Evolutionary conservation across 495 filamentous ascomycete species (phyloP).

Genomic region (Trypethelium eluteriae): DNA sequence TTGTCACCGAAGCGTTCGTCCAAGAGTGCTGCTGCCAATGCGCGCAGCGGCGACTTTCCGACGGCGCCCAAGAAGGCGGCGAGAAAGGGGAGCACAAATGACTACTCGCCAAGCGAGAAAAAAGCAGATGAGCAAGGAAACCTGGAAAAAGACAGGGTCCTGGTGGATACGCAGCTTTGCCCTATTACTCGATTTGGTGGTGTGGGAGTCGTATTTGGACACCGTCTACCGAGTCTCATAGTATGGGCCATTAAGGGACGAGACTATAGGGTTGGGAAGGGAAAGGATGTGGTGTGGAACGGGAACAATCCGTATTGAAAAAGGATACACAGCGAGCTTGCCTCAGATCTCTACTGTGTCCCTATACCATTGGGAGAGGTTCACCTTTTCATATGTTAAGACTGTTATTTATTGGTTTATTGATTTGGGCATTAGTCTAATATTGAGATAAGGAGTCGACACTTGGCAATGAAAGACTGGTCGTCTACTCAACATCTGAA

Average conservation of each 20-base stretch:
- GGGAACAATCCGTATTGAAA: conserved; percentile 23
- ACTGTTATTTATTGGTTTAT: too few species aligned
- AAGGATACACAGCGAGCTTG: too few species aligned
- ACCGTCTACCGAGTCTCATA: conserved; percentile 21
- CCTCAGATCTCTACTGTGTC: too few species aligned
- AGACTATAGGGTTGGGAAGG: conserved; percentile 22
- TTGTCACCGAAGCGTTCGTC: not conserved
- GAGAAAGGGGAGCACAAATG: not conserved
- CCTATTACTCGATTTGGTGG: conserved; percentile 26
- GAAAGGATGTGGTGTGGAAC: conserved; percentile 19
- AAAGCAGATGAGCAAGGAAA: conserved; percentile 15
- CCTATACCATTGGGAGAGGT: too few species aligned
- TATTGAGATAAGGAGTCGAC: too few species aligned
- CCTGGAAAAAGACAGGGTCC: conserved; percentile 8
- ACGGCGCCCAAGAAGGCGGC: not conserved
- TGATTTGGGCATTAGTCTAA: too few species aligned
- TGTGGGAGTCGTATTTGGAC: conserved; percentile 20
- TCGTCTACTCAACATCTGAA: too few species aligned
- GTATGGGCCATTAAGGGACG: conserved; percentile 25
- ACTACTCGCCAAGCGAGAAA: not conserved
- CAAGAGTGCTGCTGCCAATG: not conserved
- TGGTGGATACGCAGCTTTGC: conserved; percentile 20
- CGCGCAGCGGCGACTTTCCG: not conserved
- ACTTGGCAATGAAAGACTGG: too few species aligned
- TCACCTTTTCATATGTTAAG: too few species aligned